These are phyloP conservation scores for Epichloe sylvatica DNA, from an alignment of 2,329 filamentous ascomycete species.

Conservation along the genomic window DNA sequence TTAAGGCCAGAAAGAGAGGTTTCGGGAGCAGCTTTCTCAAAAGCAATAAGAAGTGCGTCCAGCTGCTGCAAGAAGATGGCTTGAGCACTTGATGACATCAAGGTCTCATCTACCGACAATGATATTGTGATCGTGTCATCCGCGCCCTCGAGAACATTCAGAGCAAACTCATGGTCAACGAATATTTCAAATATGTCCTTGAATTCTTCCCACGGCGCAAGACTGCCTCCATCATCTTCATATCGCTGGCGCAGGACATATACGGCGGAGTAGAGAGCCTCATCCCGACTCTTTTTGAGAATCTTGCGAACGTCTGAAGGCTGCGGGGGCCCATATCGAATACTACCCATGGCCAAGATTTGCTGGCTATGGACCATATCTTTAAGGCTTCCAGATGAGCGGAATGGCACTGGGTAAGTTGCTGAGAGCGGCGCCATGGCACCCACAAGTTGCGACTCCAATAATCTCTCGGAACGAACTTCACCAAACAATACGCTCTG, in stretches of 20 bases:
- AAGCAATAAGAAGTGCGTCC: background rate
- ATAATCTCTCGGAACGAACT: background rate
- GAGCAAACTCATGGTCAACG: constrained; percentile 26
- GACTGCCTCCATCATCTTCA: background rate
- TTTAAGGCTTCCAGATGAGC: background rate
- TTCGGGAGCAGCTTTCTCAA: background rate
- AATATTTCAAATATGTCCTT: constrained; percentile 13
- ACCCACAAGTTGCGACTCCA: background rate
- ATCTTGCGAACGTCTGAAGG: constrained; percentile 13
- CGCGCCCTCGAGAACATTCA: constrained; percentile 20
- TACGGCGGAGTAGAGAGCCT: constrained; percentile 12
- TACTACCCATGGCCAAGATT: background rate
- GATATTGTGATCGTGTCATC: background rate
- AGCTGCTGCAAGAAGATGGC: background rate
- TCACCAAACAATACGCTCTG: background rate
- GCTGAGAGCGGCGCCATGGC: background rate
- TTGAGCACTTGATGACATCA: background rate
- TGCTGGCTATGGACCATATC: background rate
- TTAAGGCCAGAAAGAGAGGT: background rate
- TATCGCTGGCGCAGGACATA: constrained; percentile 13
- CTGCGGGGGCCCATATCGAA: constrained; percentile 3
- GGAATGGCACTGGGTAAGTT: background rate
- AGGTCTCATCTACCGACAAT: background rate
- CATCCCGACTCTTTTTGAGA: constrained; percentile 8
- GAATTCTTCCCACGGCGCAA: background rate